Conservation (phyloP, 805 yeast species). For the Ogataea parapolymorpha region DNA sequence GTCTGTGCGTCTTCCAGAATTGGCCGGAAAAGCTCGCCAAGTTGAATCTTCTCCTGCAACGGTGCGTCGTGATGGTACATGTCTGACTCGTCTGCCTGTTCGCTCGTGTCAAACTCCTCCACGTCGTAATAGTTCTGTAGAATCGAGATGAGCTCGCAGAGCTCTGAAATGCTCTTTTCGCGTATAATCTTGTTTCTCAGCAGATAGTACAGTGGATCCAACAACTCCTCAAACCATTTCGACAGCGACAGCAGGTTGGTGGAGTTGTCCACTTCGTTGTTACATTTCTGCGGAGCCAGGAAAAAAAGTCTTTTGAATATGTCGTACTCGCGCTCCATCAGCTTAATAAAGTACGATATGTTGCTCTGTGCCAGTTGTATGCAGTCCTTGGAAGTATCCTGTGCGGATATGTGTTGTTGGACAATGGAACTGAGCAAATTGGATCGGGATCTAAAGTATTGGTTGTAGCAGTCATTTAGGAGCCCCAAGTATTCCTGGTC, state of each 20-base stretch:
- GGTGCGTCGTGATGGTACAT: slow-evolving; percentile 19
- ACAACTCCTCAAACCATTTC: slow-evolving; percentile 57
- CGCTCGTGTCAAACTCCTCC: slow-evolving; percentile 38
- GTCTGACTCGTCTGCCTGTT: slow-evolving; percentile 18
- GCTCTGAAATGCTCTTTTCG: slow-evolving; percentile 61
- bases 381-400: slow-evolving; percentile 34
- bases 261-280: slow-evolving; percentile 23
- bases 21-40: slow-evolving; percentile 62
- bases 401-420: slow-evolving; percentile 22
- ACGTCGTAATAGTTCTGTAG: slow-evolving; percentile 65
- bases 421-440: slow-evolving; percentile 43
- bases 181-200: slow-evolving; percentile 64
- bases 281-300: slow-evolving; percentile 20
- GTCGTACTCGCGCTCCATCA: slow-evolving; percentile 58
- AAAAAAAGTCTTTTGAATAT: slow-evolving; percentile 56
- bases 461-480: slow-evolving; percentile 57
- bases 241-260: slow-evolving; percentile 39
- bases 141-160: slow-evolving; percentile 74
- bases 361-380: slow-evolving; percentile 62
- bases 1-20: slow-evolving; percentile 75
- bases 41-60: slow-evolving; percentile 16
- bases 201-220: slow-evolving; percentile 76
- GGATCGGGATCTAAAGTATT: slow-evolving; percentile 58
- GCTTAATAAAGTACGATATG: slow-evolving; percentile 55
- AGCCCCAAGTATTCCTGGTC: slow-evolving; percentile 57